Base-by-base conservation (phyloP, 73 alveolate genomes). In the Effrenium voratum region DNA sequence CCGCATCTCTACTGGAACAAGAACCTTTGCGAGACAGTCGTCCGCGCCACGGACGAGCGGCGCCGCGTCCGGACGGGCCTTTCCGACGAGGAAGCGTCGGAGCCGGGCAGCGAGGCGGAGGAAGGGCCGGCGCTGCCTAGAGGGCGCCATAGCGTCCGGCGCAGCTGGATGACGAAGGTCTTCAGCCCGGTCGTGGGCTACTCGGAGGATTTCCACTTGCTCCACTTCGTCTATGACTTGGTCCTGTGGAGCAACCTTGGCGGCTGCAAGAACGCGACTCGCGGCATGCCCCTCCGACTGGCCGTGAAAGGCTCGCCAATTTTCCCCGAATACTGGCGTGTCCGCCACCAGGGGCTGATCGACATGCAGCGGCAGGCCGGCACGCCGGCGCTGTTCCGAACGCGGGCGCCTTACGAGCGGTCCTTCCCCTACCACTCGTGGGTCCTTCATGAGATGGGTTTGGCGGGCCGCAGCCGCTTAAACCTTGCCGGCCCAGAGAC, bases 341-440 rank as follows among this genome's bases (percentile, higher is more conserved):
- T 16, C 13, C 68, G 70, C 32, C 98, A 91, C 49, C 59, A 32
- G 32, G 98, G 91, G 0, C 49, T 57, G 3, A 0, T 91, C 16
- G 91, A 91, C 81, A 46, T 88, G 75, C 98, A 91, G 68, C 60
- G 77, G 34, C 98, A 91, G n/a, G 47, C 81, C 40, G 81, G 81
- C 68, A 47, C 38, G 0, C 96, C 95, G 46, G 68, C 76, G 70
- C 40, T 57, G 41, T 73, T 91, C 82, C 32, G 15, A 26, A 91
- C 98, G 6, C 22, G 44, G 77, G 98, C 98, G 2, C 98, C 98
- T 1, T 91, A 40, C 63, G 98, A 91, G 50, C 73, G 68, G 66
- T 36, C 70, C 43, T 44, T 36, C 5, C 98, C 98, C 0, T 91
- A 91, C 76, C 98, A 91, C 16, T 46, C 45, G 22, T 47, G 38